Conservation (phyloP, 1,284 basidiomycete genomes). For the Inonotus obliquus region DNA sequence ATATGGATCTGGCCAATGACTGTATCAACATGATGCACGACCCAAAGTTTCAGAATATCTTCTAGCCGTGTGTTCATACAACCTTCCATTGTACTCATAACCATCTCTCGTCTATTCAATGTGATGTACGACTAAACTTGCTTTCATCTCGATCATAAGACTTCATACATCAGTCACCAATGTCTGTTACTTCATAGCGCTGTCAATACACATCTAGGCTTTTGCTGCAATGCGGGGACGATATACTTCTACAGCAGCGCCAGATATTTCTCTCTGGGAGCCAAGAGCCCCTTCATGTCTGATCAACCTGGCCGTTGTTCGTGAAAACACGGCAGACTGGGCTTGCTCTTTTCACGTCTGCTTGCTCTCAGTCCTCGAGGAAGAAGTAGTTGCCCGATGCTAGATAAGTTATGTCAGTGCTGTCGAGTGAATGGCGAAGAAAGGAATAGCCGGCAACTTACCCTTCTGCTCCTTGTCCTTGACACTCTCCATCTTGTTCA, state of each 20-base stretch:
- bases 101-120: background rate
- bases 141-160: background rate
- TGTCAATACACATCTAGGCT: background rate
- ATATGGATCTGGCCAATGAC: slow-evolving; percentile 63
- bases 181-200: no score
- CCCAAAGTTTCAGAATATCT: slow-evolving; percentile 52
- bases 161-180: no score
- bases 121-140: background rate
- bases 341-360: background rate
- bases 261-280: background rate
- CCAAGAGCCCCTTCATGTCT: background rate
- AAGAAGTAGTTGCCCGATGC: slow-evolving; percentile 85
- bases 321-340: background rate
- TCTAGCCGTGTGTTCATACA: slow-evolving; percentile 23
- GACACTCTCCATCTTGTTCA: slow-evolving; percentile 90
- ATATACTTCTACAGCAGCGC: background rate
- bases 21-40: slow-evolving; percentile 63
- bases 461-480: slow-evolving; percentile 95
- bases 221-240: background rate
- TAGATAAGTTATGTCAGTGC: slow-evolving; percentile 28
- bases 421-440: slow-evolving; percentile 5
- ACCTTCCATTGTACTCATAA: background rate
- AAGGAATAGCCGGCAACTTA: slow-evolving; percentile 33
- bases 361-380: slow-evolving; percentile 52
- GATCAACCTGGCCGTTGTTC: background rate